Evolutionary conservation across 2,329 filamentous ascomycete genomes (phyloP).

Genomic region (Neopestalotiopsis sp.): DNA sequence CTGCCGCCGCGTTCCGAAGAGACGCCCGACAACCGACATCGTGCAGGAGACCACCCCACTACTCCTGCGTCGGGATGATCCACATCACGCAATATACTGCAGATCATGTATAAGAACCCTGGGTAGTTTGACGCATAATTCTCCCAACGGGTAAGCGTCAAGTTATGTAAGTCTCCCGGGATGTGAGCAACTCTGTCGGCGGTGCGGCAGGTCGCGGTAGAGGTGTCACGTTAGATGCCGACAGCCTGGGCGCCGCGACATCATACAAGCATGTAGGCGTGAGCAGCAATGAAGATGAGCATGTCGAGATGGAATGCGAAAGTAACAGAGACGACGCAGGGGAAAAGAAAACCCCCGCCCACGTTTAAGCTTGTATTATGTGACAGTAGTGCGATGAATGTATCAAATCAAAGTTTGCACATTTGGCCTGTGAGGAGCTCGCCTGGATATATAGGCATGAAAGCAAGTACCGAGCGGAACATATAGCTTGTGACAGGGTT

Average conservation of each 20-base stretch:
- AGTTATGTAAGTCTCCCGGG: not conserved
- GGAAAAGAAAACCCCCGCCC: not conserved
- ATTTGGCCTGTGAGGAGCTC: no score
- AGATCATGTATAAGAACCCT: constrained; percentile 10
- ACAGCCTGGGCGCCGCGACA: not conserved
- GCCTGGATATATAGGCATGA: not conserved
- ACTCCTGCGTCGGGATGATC: not conserved
- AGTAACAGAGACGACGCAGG: not conserved
- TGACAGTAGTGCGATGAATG: no score
- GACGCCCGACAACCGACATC: constrained; percentile 8
- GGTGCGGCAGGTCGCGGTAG: not conserved
- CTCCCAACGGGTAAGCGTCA: not conserved
- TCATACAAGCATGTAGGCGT: not conserved
- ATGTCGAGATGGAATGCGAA: not conserved
- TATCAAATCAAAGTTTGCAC: no score
- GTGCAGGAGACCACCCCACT: constrained; percentile 3
- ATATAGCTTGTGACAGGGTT: not conserved
- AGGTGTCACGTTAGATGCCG: not conserved
- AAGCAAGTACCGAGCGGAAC: not conserved
- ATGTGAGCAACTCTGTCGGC: not conserved
- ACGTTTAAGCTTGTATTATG: no score
- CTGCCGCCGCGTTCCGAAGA: constrained; percentile 5
- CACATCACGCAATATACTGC: constrained; percentile 16
- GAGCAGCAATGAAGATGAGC: no score
- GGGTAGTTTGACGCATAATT: not conserved